phyloP scores from a whole-genome alignment of 164 flowering plant species.

The Aristolochia fimbriata region DNA sequence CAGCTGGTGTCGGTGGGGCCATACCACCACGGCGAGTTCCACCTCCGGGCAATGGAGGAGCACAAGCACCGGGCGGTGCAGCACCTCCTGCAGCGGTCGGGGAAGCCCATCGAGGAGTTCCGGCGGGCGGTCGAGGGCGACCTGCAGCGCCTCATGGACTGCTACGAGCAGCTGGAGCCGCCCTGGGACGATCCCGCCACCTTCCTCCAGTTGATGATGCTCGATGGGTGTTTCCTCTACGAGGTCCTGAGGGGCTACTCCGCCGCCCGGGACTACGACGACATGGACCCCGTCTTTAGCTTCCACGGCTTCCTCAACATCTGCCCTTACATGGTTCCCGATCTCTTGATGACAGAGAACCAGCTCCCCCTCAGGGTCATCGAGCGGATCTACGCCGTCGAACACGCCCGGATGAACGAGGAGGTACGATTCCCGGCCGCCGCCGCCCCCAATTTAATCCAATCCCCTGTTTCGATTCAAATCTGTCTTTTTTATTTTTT shows the following conservation, averaged over 20 bases:
- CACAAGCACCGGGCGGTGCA: slow-evolving; percentile 12
- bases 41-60: slow-evolving; percentile 10
- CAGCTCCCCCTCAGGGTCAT: slow-evolving; percentile 11
- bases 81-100: slow-evolving; percentile 3
- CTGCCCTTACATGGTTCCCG: slow-evolving; percentile 8
- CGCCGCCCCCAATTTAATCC: too few species aligned
- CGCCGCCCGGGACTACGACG: neutral
- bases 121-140: neutral
- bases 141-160: slow-evolving; percentile 5
- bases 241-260: slow-evolving; percentile 4
- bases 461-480: too few species aligned
- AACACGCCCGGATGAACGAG: neutral
- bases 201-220: slow-evolving; percentile 11
- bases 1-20: slow-evolving; percentile 12
- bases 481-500: too few species aligned
- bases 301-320: slow-evolving; percentile 2
- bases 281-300: slow-evolving; percentile 12
- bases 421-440: too few species aligned
- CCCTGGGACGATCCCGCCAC: neutral
- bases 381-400: slow-evolving; percentile 2
- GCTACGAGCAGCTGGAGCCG: slow-evolving; percentile 5
- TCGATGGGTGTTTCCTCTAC: slow-evolving; percentile 12
- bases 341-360: slow-evolving; percentile 18
- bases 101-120: neutral
- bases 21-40: slow-evolving; percentile 10